Base-by-base conservation (phyloP, 768 basidiomycete species). In the Collybiopsis confluens region DNA sequence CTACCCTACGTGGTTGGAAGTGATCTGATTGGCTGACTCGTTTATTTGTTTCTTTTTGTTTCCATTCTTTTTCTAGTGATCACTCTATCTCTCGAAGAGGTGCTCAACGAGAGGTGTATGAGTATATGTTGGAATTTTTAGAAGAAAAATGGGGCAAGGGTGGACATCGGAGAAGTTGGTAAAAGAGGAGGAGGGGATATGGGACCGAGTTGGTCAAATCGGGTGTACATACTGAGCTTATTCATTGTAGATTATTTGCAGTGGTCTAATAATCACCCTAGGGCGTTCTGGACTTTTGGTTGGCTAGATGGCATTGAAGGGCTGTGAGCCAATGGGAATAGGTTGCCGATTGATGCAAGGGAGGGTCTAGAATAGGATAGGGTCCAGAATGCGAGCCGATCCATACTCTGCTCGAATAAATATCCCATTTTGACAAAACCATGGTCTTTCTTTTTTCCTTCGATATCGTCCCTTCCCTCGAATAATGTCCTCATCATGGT, bases 71-170 rank as follows among this genome's bases (percentile, higher is more conserved):
- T 28, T 53, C 42, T 65, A 95, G 92, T 61, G 91, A 95, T 65
- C 96, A 97, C 63, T 64, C 73, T 9, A 96, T 98, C 59, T 67
- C 55, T 28, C 79, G 72, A 56, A 74, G 94, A 37, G 90, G 87
- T 1, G 95, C 90, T 1, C 80, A 88, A 58, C 70, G 88, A 60
- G 96, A 96, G 71, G 70, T 99, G 43, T 90, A 87, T 60, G 85
- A 95, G 67, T 96, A 79, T 70, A 81, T 98, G 82, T 85, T 85
- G 2, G 74, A 70, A 23, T 98, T 94, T 71, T 72, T 99, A 56
- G 58, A 84, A 1, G 94, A 97, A 72, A 94, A 92, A 66, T 98
- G 96, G 95, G 93, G 95, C 24, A 88, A 85, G 62, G 90, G 89
- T 24, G 82, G 83, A 20, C 75, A 79, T 54, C 75, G 75, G 54